Conservation (phyloP, 2,329 filamentous ascomycete species). For the Peltaster fructicola region DNA sequence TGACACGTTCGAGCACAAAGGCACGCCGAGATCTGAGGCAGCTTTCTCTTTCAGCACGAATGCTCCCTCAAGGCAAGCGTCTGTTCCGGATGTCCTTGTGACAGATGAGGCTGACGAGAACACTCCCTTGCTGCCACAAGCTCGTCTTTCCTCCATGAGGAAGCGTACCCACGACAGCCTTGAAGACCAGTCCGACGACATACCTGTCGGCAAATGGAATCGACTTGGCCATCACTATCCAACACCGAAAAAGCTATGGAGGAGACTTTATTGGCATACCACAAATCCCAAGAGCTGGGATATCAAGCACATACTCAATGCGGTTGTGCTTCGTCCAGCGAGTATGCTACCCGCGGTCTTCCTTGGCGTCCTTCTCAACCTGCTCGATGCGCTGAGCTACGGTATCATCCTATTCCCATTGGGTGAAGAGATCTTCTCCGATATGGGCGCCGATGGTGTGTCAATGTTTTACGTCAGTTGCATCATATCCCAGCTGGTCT, state of each 20-base stretch:
- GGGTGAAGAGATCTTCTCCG: conserved; percentile 67
- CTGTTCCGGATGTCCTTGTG: conserved; percentile 14
- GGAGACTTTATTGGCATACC: conserved; percentile 16
- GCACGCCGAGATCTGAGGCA: too few species aligned
- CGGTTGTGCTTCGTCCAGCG: conserved; percentile 46
- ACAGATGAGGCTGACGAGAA: conserved; percentile 11
- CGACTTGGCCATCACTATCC: conserved; percentile 15
- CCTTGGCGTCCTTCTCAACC: conserved; percentile 75
- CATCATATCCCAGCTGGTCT: conserved; percentile 81
- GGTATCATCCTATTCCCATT: conserved; percentile 83
- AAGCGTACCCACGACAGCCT: conserved; percentile 10
- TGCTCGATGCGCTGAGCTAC: conserved; percentile 88
- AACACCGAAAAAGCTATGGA: conserved; percentile 6
- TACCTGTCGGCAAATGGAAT: conserved; percentile 14
- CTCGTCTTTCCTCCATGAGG: conserved; percentile 9
- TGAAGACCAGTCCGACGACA: conserved; percentile 9
- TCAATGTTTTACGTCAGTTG: conserved; percentile 99
- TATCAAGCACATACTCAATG: conserved; percentile 43
- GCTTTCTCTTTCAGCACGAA: conserved; percentile 5
- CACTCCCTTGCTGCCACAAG: conserved; percentile 21
- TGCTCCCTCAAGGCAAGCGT: conserved; percentile 3
- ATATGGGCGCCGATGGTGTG: conserved; percentile 80
- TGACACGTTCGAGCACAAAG: too few species aligned
- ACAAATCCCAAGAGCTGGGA: conserved; percentile 57
- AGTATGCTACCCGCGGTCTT: conserved; percentile 70